These are phyloP conservation scores for Furcasterigmium sp. DNA, from an alignment of 2,329 filamentous ascomycete species.

Conservation along the genomic window DNA sequence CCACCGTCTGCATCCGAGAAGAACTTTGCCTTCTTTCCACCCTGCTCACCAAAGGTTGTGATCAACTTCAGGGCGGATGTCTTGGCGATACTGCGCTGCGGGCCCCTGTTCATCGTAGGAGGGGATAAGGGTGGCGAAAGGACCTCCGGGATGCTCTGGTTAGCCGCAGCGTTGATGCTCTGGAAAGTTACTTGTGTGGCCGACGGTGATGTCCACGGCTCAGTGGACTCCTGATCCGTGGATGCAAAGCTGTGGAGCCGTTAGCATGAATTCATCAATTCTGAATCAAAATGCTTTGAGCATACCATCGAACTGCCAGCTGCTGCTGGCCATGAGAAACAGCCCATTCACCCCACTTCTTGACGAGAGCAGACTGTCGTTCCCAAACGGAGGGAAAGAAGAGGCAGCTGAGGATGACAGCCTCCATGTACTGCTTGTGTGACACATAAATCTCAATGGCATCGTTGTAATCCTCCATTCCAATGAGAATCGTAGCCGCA, in stretches of 20 bases:
- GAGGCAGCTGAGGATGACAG: constrained; percentile 80
- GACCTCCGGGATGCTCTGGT: constrained; percentile 52
- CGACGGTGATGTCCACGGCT: constrained; percentile 83
- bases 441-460: constrained; percentile 96
- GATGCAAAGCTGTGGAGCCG: constrained; percentile 65
- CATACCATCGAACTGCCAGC: constrained; percentile 75
- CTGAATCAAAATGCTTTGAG: constrained; percentile 10
- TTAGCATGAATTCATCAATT: no score
- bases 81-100: constrained; percentile 64
- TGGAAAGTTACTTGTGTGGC: constrained; percentile 58
- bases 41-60: constrained; percentile 71
- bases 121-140: constrained; percentile 71
- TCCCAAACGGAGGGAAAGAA: constrained; percentile 85
- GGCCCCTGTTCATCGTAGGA: constrained; percentile 55
- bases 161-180: constrained; percentile 43
- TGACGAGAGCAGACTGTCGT: constrained; percentile 78
- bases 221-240: constrained; percentile 76
- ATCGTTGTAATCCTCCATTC: constrained; percentile 87
- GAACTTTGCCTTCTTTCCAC: constrained; percentile 56
- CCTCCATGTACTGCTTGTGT: constrained; percentile 87
- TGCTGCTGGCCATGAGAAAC: constrained; percentile 83
- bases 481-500: constrained; percentile 86
- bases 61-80: constrained; percentile 84
- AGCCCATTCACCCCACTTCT: constrained; percentile 92
- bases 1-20: constrained; percentile 51